These are phyloP conservation scores for Nannochloropsis gaditana DNA, from an alignment of 108 stramenopile species.

Conservation along the genomic window DNA sequence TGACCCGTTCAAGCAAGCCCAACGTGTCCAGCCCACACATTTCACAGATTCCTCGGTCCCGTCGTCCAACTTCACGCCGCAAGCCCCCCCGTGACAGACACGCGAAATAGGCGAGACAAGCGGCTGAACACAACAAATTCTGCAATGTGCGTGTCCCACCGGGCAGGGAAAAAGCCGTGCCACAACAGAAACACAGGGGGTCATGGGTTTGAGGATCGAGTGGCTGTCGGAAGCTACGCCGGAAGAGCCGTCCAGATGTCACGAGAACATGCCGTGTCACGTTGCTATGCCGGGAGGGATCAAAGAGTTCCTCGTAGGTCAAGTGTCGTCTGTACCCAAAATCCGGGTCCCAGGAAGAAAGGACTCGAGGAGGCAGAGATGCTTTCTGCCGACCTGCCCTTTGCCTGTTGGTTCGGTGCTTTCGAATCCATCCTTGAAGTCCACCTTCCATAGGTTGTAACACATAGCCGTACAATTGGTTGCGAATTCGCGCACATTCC, in stretches of 20 bases:
- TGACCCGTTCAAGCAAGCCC: neutral
- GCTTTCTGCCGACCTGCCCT: neutral
- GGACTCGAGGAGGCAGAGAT: neutral
- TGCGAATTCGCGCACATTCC: neutral
- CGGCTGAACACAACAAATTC: neutral
- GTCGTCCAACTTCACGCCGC: neutral
- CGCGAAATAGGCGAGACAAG: neutral
- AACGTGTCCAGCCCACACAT: constrained; percentile 24
- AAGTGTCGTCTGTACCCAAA: neutral
- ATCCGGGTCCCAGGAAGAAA: neutral
- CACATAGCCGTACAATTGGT: neutral
- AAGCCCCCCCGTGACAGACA: constrained; percentile 9
- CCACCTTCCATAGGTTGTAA: neutral
- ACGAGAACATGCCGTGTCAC: neutral
- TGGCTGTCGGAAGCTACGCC: neutral
- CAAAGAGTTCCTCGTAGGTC: neutral
- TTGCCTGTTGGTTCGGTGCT: neutral
- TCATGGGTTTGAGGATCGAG: neutral
- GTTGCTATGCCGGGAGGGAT: neutral
- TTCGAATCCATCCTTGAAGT: neutral
- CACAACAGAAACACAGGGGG: neutral
- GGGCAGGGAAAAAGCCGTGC: neutral
- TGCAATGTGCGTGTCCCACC: neutral
- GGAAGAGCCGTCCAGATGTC: neutral
- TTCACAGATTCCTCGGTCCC: constrained; percentile 33